phyloP scores from a whole-genome alignment of 495 filamentous ascomycete species.

The Penicillium mononematosum region DNA sequence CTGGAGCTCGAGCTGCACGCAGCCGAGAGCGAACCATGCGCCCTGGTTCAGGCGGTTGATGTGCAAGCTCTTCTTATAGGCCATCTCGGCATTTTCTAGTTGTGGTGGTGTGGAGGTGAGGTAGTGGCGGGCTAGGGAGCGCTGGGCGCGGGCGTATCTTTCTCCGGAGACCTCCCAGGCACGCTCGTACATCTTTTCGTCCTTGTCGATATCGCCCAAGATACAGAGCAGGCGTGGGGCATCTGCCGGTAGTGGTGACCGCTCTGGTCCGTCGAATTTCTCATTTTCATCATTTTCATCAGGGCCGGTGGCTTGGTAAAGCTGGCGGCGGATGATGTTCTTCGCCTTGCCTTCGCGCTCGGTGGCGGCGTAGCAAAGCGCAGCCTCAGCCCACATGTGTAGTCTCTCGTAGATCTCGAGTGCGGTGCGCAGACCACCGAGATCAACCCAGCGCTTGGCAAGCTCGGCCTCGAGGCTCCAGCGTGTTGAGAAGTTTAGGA shows the following conservation, averaged over 20 bases:
- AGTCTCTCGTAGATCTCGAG: constrained; percentile 95
- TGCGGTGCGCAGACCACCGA: constrained; percentile 84
- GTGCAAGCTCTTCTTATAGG: constrained; percentile 72
- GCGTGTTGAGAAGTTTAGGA: constrained; percentile 75
- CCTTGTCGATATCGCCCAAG: constrained; percentile 80
- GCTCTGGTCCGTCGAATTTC: constrained; percentile 58
- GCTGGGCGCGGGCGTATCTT: constrained; percentile 83
- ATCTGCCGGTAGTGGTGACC: constrained; percentile 69
- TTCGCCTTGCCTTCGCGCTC: constrained; percentile 83
- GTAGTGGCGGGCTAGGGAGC: constrained; percentile 77
- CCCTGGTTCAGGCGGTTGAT: constrained; percentile 78
- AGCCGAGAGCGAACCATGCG: constrained; percentile 87
- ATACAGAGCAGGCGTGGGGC: constrained; percentile 92
- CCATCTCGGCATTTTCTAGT: constrained; percentile 66
- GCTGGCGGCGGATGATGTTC: constrained; percentile 67
- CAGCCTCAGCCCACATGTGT: constrained; percentile 93
- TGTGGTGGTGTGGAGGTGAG: constrained; percentile 57
- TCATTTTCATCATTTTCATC: constrained; percentile 54
- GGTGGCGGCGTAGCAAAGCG: constrained; percentile 79
- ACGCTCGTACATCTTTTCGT: constrained; percentile 70
- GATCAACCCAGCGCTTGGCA: constrained; percentile 81
- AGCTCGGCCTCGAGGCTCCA: constrained; percentile 96
- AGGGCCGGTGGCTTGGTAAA: constrained; percentile 62
- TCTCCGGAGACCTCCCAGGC: constrained; percentile 84
- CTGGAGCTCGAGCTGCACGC: constrained; percentile 74